These are phyloP conservation scores for Sarcodon aspratus DNA, from an alignment of 768 basidiomycete genomes.

Conservation along the genomic window DNA sequence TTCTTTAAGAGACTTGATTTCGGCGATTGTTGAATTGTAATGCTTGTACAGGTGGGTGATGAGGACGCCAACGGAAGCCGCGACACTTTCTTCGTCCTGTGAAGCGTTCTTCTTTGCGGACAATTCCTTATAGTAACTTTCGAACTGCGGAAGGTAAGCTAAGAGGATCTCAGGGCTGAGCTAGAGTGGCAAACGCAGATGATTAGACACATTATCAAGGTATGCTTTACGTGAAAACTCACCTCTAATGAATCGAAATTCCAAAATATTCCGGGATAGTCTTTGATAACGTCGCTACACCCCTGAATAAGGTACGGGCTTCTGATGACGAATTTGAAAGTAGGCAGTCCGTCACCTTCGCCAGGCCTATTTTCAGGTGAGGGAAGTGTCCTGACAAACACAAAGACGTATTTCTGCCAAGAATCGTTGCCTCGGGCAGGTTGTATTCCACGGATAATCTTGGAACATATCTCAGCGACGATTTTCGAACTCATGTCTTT, in stretches of 20 bases:
- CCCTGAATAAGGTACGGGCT: slow-evolving; percentile 45
- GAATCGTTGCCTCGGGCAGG: slow-evolving; percentile 35
- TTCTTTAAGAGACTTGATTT: slow-evolving; percentile 33
- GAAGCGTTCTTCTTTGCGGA: slow-evolving; percentile 20
- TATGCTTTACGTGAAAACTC: neutral
- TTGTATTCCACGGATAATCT: slow-evolving; percentile 4
- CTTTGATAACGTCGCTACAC: slow-evolving; percentile 45
- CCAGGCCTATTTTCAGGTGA: slow-evolving; percentile 15
- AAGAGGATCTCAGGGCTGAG: slow-evolving; percentile 47
- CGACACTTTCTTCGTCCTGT: slow-evolving; percentile 27
- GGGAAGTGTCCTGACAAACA: slow-evolving; percentile 41
- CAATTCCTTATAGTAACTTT: slow-evolving; percentile 29
- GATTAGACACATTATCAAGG: neutral
- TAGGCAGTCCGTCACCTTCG: slow-evolving; percentile 15
- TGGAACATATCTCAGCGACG: slow-evolving; percentile 26
- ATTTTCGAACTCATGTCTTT: slow-evolving; percentile 45
- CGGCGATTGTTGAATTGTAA: slow-evolving; percentile 34
- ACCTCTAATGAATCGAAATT: slow-evolving; percentile 46
- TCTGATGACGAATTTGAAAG: slow-evolving; percentile 45
- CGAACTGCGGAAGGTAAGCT: slow-evolving; percentile 36
- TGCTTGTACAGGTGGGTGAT: slow-evolving; percentile 37
- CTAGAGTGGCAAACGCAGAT: slow-evolving; percentile 16
- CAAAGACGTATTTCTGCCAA: slow-evolving; percentile 49
- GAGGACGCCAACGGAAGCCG: slow-evolving; percentile 37
- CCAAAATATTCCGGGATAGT: slow-evolving; percentile 54